These are phyloP conservation scores for Achaetomium macrosporum DNA, from an alignment of 2,329 filamentous ascomycete genomes.

Conservation along the genomic window DNA sequence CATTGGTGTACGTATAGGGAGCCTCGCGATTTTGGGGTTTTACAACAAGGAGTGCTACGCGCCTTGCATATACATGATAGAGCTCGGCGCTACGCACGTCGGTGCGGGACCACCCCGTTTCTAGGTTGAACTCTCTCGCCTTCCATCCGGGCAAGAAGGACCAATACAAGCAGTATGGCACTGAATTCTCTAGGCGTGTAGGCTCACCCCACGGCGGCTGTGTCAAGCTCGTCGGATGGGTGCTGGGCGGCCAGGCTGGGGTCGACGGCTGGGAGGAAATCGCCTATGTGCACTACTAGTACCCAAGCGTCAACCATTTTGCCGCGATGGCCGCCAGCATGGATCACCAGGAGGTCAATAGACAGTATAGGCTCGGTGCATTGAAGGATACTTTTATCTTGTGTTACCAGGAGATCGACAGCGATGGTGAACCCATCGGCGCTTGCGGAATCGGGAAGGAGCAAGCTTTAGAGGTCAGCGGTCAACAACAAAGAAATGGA, in stretches of 20 bases:
- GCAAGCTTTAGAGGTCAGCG: not conserved
- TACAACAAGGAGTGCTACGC: too few relatives aligned
- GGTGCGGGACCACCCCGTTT: not conserved
- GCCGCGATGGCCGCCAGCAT: not conserved
- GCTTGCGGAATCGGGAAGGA: not conserved
- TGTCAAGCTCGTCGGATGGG: conserved; percentile 3
- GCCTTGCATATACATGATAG: too few relatives aligned
- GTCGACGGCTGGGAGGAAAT: conserved; percentile 1
- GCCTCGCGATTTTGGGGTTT: too few relatives aligned
- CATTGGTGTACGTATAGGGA: too few relatives aligned
- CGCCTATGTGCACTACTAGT: conserved; percentile 5
- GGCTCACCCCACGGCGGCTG: not conserved
- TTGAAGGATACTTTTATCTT: conserved; percentile 2
- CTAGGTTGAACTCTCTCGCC: not conserved
- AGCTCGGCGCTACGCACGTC: not conserved
- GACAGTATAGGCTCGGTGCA: not conserved
- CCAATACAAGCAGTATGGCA: conserved; percentile 5
- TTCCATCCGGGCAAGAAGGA: conserved; percentile 1
- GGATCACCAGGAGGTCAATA: conserved; percentile 1
- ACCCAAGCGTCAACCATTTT: not conserved
- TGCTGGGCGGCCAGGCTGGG: not conserved
- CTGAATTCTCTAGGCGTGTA: not conserved
- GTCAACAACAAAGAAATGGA: too few relatives aligned
- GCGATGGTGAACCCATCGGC: not conserved
- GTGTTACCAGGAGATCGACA: not conserved